Percentiles rank a stretch among this genome's conserved stretches.
phyloP scores from a whole-genome alignment of 768 basidiomycete species.

The Mycena capillaripes region DNA sequence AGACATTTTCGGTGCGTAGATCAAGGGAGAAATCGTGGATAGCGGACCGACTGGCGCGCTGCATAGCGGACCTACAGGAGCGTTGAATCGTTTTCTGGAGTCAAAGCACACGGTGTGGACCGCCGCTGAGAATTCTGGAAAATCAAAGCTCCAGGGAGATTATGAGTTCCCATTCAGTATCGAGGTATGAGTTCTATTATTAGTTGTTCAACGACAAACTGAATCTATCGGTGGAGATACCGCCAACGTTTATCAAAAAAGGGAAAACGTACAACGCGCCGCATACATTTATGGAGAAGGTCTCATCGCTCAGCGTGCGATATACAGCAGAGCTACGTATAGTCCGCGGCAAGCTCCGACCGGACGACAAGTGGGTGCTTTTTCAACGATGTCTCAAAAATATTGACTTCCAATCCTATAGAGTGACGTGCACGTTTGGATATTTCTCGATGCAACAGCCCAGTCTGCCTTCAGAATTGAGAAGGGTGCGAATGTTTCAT shows the following conservation, averaged over 20 bases:
- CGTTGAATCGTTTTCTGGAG: too few species aligned
- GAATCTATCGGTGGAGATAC: too few species aligned
- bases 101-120: too few species aligned
- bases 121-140: too few species aligned
- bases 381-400: neutral
- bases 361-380: slow-evolving; percentile 24
- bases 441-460: slow-evolving; percentile 35
- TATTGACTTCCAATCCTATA: neutral
- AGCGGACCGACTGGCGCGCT: neutral
- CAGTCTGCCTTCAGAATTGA: slow-evolving; percentile 7
- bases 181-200: too few species aligned
- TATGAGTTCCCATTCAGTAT: too few species aligned
- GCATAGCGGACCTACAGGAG: too few species aligned
- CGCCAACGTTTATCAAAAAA: neutral
- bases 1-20: slow-evolving; percentile 5
- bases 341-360: slow-evolving; percentile 28
- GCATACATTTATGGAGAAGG: slow-evolving; percentile 18
- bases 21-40: slow-evolving; percentile 28
- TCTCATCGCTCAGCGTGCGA: slow-evolving; percentile 4
- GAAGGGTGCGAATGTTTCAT: slow-evolving; percentile 10
- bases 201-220: too few species aligned
- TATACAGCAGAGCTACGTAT: slow-evolving; percentile 25
- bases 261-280: slow-evolving; percentile 22
- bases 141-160: too few species aligned
- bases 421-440: slow-evolving; percentile 7